Conservation (phyloP, 768 basidiomycete species). For the Leccinum disarticulatum region DNA sequence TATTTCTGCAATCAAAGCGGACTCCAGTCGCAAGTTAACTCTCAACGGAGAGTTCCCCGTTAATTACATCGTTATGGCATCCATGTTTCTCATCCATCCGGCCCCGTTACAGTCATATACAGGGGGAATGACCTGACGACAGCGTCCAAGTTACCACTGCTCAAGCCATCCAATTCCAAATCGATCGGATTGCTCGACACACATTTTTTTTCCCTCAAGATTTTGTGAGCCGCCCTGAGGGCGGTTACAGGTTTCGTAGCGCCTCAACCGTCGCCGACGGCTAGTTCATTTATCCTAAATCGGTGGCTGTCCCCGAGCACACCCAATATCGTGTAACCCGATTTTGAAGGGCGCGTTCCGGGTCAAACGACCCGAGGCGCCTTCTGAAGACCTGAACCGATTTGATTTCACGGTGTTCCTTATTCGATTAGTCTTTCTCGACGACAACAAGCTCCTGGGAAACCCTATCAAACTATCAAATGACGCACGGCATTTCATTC, state of each 20-base stretch:
- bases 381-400: conserved; percentile 9
- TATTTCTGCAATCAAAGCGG: conserved; percentile 9
- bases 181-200: conserved; percentile 16
- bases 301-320: conserved; percentile 16
- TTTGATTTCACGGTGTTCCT: conserved; percentile 21
- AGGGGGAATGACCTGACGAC: conserved; percentile 31
- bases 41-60: conserved; percentile 24
- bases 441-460: conserved; percentile 31
- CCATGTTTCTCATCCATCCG: conserved; percentile 15
- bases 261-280: conserved; percentile 24
- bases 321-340: conserved; percentile 23
- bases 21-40: conserved; percentile 7
- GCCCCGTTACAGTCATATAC: conserved; percentile 37
- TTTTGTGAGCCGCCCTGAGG: conserved; percentile 21
- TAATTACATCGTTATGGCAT: conserved; percentile 34
- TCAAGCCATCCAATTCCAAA: conserved; percentile 20
- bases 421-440: conserved; percentile 38
- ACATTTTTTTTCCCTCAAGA: conserved; percentile 18
- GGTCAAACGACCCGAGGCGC: conserved; percentile 12
- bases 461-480: conserved; percentile 40
- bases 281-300: conserved; percentile 32
- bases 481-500: conserved; percentile 30
- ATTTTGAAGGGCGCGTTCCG: conserved; percentile 18
- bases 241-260: conserved; percentile 31
- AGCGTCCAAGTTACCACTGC: conserved; percentile 14